Evolutionary conservation across 2,329 filamentous ascomycete species (phyloP).

Genomic region (Aspergillus flavus): DNA sequence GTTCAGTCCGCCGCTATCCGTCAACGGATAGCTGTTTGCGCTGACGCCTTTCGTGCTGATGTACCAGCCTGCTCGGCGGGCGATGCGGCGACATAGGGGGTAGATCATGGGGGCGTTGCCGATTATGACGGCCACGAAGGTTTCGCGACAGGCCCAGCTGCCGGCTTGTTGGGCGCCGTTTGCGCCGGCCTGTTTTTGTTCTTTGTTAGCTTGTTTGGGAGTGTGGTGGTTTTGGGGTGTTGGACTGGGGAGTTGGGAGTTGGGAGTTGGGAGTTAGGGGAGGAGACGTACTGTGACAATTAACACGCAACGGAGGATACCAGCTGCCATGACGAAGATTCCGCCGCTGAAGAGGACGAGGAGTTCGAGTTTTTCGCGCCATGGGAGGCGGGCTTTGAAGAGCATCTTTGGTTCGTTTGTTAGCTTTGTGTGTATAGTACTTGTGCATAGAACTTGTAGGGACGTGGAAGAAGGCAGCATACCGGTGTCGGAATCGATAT

Average conservation of each 20-base stretch:
- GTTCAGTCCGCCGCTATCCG: constrained; percentile 18
- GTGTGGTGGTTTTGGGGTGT: background rate
- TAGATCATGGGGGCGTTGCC: constrained; percentile 49
- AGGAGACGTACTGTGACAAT: constrained; percentile 45
- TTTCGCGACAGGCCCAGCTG: constrained; percentile 49
- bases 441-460: background rate
- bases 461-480: constrained; percentile 9
- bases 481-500: constrained; percentile 62
- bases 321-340: constrained; percentile 58
- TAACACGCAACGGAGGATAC: constrained; percentile 56
- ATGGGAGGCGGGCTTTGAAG: constrained; percentile 53
- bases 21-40: constrained; percentile 29
- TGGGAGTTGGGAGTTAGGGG: too few relatives aligned
- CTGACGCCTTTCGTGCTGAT: constrained; percentile 20
- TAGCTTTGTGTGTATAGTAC: background rate
- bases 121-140: constrained; percentile 49
- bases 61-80: constrained; percentile 30
- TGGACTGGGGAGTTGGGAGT: too few relatives aligned
- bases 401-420: constrained; percentile 46
- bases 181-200: constrained; percentile 30
- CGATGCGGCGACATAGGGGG: constrained; percentile 33
- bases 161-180: constrained; percentile 45
- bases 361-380: constrained; percentile 55
- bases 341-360: constrained; percentile 59
- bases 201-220: background rate